Evolutionary conservation across 768 basidiomycete genomes (phyloP).

Genomic region (Mrakia gelida): DNA sequence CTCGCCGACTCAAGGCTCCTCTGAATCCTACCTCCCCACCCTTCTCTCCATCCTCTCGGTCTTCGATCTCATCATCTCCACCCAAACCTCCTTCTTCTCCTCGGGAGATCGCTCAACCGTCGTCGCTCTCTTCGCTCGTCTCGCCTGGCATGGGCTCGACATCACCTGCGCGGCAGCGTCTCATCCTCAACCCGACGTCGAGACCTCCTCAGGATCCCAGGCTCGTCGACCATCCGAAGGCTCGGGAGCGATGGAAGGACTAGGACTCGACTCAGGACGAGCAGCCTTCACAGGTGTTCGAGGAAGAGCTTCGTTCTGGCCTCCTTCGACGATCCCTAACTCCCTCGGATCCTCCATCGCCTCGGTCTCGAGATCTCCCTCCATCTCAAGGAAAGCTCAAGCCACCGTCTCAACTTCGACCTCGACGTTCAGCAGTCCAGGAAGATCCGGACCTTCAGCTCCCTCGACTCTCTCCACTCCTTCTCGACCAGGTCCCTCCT

Average conservation of each 20-base stretch:
- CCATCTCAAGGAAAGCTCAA: conserved; percentile 17
- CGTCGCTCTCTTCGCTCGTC: conserved; percentile 36
- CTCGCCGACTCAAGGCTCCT: not conserved
- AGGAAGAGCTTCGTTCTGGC: conserved; percentile 9
- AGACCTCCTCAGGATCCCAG: not conserved
- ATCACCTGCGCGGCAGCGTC: conserved; percentile 22
- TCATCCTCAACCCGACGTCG: not conserved
- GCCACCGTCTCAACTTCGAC: conserved; percentile 11
- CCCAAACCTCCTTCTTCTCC: conserved; percentile 40
- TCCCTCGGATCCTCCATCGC: conserved; percentile 4
- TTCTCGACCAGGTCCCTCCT: not conserved
- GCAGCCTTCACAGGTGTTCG: not conserved
- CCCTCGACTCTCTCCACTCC: not conserved
- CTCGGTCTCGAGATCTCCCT: conserved; percentile 14
- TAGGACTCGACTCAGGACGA: not conserved
- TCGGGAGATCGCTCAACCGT: conserved; percentile 37
- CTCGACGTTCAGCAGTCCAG: not conserved
- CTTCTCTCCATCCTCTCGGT: conserved; percentile 35
- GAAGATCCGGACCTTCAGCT: too few species aligned
- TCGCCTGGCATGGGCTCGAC: conserved; percentile 37
- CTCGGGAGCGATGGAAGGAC: not conserved
- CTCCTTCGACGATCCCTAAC: not conserved
- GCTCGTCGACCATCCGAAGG: not conserved
- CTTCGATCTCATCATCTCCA: conserved; percentile 37
- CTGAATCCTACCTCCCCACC: not conserved